Conservation (phyloP, 2,329 filamentous ascomycete species). For the Aspergillus fijiensis region DNA sequence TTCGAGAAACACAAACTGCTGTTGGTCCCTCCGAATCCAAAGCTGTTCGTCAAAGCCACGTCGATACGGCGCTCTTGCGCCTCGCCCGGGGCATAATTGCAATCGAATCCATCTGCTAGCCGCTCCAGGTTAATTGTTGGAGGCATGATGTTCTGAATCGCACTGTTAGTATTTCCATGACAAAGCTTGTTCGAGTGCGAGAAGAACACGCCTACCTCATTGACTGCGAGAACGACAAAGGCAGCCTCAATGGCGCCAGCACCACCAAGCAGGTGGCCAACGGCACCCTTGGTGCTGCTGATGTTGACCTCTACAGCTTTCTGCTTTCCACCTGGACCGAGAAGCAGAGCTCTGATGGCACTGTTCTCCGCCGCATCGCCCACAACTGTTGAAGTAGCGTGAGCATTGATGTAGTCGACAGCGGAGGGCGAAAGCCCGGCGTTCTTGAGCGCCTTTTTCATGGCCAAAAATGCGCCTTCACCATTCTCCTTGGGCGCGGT, state of each 20-base stretch:
- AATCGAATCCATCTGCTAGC: constrained; percentile 65
- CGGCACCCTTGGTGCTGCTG: constrained; percentile 90
- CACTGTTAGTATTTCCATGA: neutral
- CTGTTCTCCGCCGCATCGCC: constrained; percentile 86
- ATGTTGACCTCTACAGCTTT: constrained; percentile 69
- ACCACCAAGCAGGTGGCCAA: constrained; percentile 88
- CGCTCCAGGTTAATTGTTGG: constrained; percentile 80
- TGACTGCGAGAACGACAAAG: constrained; percentile 76
- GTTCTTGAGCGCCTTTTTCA: constrained; percentile 77
- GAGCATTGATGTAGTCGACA: constrained; percentile 92
- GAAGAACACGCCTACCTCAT: constrained; percentile 60
- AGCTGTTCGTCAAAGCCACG: constrained; percentile 87
- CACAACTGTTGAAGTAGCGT: constrained; percentile 83
- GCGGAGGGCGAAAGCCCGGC: constrained; percentile 66
- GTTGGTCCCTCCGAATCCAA: constrained; percentile 97
- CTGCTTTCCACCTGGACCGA: constrained; percentile 66
- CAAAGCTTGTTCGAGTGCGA: neutral
- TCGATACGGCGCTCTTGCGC: constrained; percentile 70
- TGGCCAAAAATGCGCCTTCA: constrained; percentile 75
- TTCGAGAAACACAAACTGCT: constrained; percentile 74
- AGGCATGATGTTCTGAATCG: constrained; percentile 68
- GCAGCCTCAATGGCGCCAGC: constrained; percentile 88
- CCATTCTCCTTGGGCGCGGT: constrained; percentile 85
- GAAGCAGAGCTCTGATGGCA: constrained; percentile 75
- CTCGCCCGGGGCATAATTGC: constrained; percentile 77